phyloP scores from a whole-genome alignment of 805 yeast species.

The Starmerella riodocensis region DNA sequence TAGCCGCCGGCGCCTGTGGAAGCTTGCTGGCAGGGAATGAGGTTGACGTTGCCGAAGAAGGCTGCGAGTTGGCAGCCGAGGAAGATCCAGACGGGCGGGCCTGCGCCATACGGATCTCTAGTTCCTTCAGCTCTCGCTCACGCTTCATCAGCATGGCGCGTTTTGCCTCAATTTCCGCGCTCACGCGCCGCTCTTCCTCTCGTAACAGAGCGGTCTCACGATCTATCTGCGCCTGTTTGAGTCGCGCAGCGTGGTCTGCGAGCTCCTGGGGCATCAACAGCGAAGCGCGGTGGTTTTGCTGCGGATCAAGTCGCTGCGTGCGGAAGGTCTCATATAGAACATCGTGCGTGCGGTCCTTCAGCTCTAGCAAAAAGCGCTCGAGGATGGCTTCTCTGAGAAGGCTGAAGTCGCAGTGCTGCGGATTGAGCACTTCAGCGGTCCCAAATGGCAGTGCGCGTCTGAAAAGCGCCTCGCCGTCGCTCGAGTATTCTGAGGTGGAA shows the following conservation, averaged over 20 bases:
- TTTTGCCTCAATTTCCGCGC: slow-evolving; percentile 30
- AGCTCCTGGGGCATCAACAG: slow-evolving; percentile 30
- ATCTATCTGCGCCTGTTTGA: slow-evolving; percentile 32
- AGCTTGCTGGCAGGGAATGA: background rate
- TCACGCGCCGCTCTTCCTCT: slow-evolving; percentile 30
- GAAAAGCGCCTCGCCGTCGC: slow-evolving; percentile 50
- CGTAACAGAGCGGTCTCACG: slow-evolving; percentile 30
- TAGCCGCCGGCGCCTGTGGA: background rate
- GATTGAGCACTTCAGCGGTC: slow-evolving; percentile 74
- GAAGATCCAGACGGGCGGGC: background rate
- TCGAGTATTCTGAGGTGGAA: slow-evolving; percentile 54
- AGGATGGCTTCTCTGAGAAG: slow-evolving; percentile 65
- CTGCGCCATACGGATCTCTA: slow-evolving; percentile 23
- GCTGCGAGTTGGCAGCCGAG: background rate
- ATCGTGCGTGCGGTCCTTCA: slow-evolving; percentile 70
- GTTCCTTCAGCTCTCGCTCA: slow-evolving; percentile 30
- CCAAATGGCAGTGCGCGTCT: slow-evolving; percentile 90
- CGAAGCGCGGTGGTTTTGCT: slow-evolving; percentile 20
- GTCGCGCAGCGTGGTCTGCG: slow-evolving; percentile 29
- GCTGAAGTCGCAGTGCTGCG: slow-evolving; percentile 72
- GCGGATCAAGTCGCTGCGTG: slow-evolving; percentile 20
- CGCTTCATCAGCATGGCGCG: slow-evolving; percentile 28
- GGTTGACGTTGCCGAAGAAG: slow-evolving; percentile 1
- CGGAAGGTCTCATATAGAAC: slow-evolving; percentile 60
- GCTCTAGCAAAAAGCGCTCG: slow-evolving; percentile 72